Evolutionary conservation across 495 filamentous ascomycete genomes (phyloP).

Genomic region (Durotheca rogersii): DNA sequence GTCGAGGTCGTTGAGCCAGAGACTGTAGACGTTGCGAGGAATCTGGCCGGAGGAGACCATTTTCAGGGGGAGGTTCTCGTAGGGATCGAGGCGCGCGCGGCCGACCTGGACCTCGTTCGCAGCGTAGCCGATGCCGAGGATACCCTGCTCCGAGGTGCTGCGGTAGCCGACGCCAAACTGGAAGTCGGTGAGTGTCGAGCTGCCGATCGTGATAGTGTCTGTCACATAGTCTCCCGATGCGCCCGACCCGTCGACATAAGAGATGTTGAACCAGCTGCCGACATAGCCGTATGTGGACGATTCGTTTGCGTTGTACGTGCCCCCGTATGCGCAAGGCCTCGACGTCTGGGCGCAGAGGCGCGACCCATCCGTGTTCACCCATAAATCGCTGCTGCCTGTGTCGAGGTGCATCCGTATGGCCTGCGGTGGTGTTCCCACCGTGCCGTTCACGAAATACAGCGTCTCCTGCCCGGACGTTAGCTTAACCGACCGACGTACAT

Average conservation of each 20-base stretch:
- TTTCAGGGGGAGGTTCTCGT: conserved; percentile 75
- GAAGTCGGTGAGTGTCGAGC: conserved; percentile 58
- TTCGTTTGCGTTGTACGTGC: conserved; percentile 68
- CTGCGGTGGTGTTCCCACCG: conserved; percentile 69
- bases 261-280: conserved; percentile 81
- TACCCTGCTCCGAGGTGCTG: conserved; percentile 71
- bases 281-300: conserved; percentile 83
- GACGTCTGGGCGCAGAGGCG: conserved; percentile 51
- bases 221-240: conserved; percentile 81
- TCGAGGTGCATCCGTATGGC: conserved; percentile 68
- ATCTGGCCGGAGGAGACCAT: conserved; percentile 72
- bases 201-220: conserved; percentile 72
- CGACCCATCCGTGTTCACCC: conserved; percentile 73
- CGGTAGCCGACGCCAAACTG: conserved; percentile 87
- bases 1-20: conserved; percentile 85
- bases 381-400: conserved; percentile 87
- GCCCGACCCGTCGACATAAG: conserved; percentile 83
- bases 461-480: conserved; percentile 54
- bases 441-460: conserved; percentile 71
- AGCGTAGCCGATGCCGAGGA: conserved; percentile 88
- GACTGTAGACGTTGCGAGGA: conserved; percentile 77
- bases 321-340: conserved; percentile 56
- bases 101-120: conserved; percentile 78
- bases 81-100: conserved; percentile 57
- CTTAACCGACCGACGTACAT: too few species aligned